Base-by-base conservation (phyloP, 352 stramenopile species). In the Thraustochytrium sp. region DNA sequence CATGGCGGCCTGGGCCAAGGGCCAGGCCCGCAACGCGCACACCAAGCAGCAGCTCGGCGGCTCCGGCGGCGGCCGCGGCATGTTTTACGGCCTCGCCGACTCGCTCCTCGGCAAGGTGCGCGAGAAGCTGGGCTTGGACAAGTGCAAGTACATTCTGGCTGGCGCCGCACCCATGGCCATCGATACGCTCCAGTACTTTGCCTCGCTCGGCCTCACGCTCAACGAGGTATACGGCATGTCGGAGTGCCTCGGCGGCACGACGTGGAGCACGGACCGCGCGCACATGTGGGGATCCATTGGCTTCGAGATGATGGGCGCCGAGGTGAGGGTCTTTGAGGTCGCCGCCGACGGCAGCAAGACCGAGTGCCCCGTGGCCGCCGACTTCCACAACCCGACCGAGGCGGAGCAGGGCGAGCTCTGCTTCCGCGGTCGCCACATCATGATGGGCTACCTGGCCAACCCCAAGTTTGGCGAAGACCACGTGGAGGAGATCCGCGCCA, bases 391-490 rank as follows among this genome's bases (percentile, higher is more conserved):
- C 42, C 36, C 55, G 21, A 23, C 49, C 42, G 72, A 85, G 82
- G 21, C 16, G 0, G 61, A 80, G 26, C 42, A 85, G 59, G 49
- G 83, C 18, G 86, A 89, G 74, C 77, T 92, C 38, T 85, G 86
- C 68, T 91, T 89, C 62, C 64, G 84, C 36, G 90, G 90, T 5
- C 87, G 90, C 34, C 75, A 91, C 75, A 88, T 92, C 76, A 92
- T 94, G 85, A 88, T 91, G 85, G 91, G 91, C 11, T 94, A 94
- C 85, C 88, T 93, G 82, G 86, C 89, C 38, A 85, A 89, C 51
- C 82, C 88, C 26, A 13, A 5, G 5, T 23, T 75, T 76, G 63
- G 63, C 26, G 46, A 65, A 63, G 63, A 75, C 4, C 63, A 75
- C 31, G 63, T 75, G 21, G 44, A 85, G 65, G 83, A 88, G 54